Conservation (phyloP, 129 eudicot genomes). For the Ambrosia artemisiifolia region DNA sequence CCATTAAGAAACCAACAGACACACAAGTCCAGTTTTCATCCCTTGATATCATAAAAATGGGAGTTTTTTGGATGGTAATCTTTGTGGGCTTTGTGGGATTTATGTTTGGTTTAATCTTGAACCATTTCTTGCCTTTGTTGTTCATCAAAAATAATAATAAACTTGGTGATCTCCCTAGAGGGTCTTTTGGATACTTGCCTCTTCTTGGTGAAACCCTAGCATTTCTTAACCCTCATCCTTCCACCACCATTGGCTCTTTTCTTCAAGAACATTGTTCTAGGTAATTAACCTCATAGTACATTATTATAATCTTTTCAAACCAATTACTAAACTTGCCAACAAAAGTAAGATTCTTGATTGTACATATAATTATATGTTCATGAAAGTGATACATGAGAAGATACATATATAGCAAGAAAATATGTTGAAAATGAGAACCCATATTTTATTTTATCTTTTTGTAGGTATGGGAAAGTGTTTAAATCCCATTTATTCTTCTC, state of each 20-base stretch:
- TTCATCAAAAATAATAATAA: constrained; percentile 36
- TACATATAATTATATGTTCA: constrained; percentile 25
- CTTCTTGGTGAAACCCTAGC: constrained; percentile 75
- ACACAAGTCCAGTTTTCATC: constrained; percentile 14
- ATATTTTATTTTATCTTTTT: constrained; percentile 9
- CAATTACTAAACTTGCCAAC: constrained; percentile 24
- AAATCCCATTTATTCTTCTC: constrained; percentile 71
- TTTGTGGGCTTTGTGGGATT: constrained; percentile 31
- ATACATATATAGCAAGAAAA: constrained; percentile 30
- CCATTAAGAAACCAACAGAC: constrained; percentile 24
- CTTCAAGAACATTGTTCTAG: constrained; percentile 72
- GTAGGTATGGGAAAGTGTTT: constrained; percentile 85
- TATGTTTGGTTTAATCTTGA: constrained; percentile 41
- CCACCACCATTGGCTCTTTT: constrained; percentile 59
- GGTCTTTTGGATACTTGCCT: constrained; percentile 70
- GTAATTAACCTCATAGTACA: constrained; percentile 21
- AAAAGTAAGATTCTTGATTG: constrained; percentile 30
- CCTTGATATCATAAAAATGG: constrained; percentile 26
- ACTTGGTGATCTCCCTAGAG: constrained; percentile 49
- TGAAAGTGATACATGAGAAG: constrained; percentile 27
- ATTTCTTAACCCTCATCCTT: constrained; percentile 72
- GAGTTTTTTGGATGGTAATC: constrained; percentile 28
- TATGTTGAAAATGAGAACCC: constrained; percentile 3
- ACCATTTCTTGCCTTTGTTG: constrained; percentile 71
- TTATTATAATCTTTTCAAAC: constrained; percentile 10